A percentile compares a stretch with the other conserved stretches of the same genome.
Evolutionary conservation across 495 filamentous ascomycete genomes (phyloP).

Genomic region (Astrothelium macrocarpum): DNA sequence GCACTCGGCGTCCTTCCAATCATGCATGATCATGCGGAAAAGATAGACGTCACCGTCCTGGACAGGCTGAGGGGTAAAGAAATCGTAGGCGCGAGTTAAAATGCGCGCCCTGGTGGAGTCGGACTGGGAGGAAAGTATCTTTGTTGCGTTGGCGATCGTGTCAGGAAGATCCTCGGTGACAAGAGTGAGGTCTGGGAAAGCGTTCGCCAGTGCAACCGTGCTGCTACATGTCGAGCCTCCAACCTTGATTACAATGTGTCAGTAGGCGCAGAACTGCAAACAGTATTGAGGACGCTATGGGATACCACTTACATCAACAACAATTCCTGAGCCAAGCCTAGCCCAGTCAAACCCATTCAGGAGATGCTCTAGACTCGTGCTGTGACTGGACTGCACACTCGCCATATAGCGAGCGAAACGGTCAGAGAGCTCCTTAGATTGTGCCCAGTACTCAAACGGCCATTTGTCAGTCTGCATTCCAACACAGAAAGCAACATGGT

Average conservation of each 20-base stretch:
- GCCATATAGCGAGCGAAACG: not conserved
- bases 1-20: slow-evolving; percentile 46
- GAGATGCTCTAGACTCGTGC: slow-evolving; percentile 4
- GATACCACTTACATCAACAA: slow-evolving; percentile 10
- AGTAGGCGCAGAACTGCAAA: not conserved
- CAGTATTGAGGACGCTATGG: not conserved
- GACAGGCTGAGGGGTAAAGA: slow-evolving; percentile 35
- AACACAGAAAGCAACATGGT: slow-evolving; percentile 10
- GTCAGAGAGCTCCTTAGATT: not conserved
- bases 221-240: slow-evolving; percentile 32
- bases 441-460: slow-evolving; percentile 2
- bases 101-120: not conserved
- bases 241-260: slow-evolving; percentile 12
- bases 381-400: not conserved
- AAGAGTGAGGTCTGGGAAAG: slow-evolving; percentile 2
- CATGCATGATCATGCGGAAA: slow-evolving; percentile 23
- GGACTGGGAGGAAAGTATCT: not conserved
- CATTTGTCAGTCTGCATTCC: not conserved
- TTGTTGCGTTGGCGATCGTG: not conserved
- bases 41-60: slow-evolving; percentile 36
- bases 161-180: slow-evolving; percentile 10
- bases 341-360: slow-evolving; percentile 7
- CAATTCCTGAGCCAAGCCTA: slow-evolving; percentile 8
- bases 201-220: slow-evolving; percentile 7
- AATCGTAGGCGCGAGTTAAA: slow-evolving; percentile 32